Base-by-base conservation (phyloP, 768 basidiomycete species). In the Pleurotus djamor region DNA sequence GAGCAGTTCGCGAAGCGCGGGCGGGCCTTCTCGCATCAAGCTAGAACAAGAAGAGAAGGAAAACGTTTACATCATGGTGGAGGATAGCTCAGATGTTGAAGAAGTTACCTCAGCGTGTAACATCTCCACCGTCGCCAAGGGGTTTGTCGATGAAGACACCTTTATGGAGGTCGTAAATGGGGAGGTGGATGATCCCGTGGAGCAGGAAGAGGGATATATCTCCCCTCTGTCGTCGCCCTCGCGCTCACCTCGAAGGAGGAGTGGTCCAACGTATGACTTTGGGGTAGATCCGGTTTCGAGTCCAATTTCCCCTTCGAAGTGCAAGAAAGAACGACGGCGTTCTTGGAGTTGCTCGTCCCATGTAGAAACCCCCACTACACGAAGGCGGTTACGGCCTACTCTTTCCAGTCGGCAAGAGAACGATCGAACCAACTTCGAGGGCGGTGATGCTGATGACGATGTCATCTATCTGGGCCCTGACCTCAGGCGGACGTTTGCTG, bases 191-290 rank as follows among this genome's bases (percentile, higher is more conserved):
- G 66, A 56, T 44, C 37, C 64, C 8, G 83, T 91, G 13, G 76
- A 79, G 66, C 91, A 91, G 72, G 92, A 93, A 67, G 90, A 90
- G 61, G 91, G 92, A 13, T 94, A 93, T 71, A 77, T 89, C 56
- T 91, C 91, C n/a, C 91, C 90, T 13, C 73, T 92, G 33, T 90
- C 88, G 49, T 91, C 90, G 9, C 89, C 90, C 21, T 61, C 76
- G 43, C 75, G 74, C 35, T 74, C 68, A 7, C 5, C 33, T 35
- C 37, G 45, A 17, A 12, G 45, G 7, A 10, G 16, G 9, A 47
- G 45, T 47, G 45, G 13, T 7, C 14, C 45, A 17, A 47, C 45
- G 41, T 47, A 7, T 28, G 82, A 83, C 59, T 84, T 84, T 61
- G 83, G 76, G 45, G 80, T 76, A 38, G 87, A 87, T 61, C 66